phyloP scores from a whole-genome alignment of 495 filamentous ascomycete species.

The Aspergillus saccharolyticus region DNA sequence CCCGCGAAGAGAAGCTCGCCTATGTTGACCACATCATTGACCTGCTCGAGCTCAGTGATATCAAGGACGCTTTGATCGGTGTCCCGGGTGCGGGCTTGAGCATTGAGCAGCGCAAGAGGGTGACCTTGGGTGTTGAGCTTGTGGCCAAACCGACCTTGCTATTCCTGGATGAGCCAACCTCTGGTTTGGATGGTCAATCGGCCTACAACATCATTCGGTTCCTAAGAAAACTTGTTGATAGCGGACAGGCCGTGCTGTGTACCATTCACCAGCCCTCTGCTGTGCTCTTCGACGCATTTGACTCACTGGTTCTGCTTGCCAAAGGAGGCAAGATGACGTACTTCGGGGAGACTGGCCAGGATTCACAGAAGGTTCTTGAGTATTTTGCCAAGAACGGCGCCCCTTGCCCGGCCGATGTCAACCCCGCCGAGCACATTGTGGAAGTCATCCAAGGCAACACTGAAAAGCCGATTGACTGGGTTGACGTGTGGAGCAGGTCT shows the following conservation, averaged over 20 bases:
- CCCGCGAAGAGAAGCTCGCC: constrained; percentile 41
- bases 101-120: constrained; percentile 83
- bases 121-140: constrained; percentile 78
- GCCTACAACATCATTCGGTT: constrained; percentile 67
- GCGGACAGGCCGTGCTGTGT: constrained; percentile 84
- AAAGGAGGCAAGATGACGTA: constrained; percentile 52
- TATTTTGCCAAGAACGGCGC: constrained; percentile 52
- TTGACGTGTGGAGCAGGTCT: constrained; percentile 47
- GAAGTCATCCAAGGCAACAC: constrained; percentile 40
- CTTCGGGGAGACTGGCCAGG: constrained; percentile 59
- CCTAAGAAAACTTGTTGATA: constrained; percentile 72
- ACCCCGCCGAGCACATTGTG: constrained; percentile 57
- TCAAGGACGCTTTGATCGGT: constrained; percentile 62
- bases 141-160: constrained; percentile 61
- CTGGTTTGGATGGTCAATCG: constrained; percentile 58
- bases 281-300: constrained; percentile 47
- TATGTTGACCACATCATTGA: constrained; percentile 50
- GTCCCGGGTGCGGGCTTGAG: constrained; percentile 67
- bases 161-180: constrained; percentile 63
- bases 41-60: constrained; percentile 42
- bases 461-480: constrained; percentile 39
- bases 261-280: constrained; percentile 95
- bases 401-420: constrained; percentile 43
- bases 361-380: constrained; percentile 51
- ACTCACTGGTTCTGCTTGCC: constrained; percentile 46